phyloP scores from a whole-genome alignment of 306 rosid genomes.

The Hylodesmum podocarpum region DNA sequence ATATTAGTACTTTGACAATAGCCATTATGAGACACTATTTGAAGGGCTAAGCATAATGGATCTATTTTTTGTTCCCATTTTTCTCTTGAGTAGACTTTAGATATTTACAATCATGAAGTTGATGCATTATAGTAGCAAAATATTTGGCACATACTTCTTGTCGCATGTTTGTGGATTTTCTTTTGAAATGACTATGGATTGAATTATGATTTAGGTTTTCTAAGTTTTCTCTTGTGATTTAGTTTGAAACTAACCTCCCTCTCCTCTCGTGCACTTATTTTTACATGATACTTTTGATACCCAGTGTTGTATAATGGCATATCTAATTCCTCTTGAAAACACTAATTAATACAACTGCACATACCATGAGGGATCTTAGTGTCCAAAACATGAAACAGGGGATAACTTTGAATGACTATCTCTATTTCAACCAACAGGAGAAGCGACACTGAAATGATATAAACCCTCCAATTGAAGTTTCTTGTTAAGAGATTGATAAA shows the following conservation, averaged over 20 bases:
- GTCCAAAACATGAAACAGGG: not conserved
- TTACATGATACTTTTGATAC: not conserved
- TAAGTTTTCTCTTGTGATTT: not conserved
- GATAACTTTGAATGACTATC: not conserved
- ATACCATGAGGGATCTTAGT: not conserved
- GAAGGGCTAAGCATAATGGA: constrained; percentile 4
- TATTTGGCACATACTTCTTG: not conserved
- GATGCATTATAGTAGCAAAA: constrained; percentile 17
- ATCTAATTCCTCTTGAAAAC: not conserved
- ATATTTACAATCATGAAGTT: constrained; percentile 8
- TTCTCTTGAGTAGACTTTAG: not conserved
- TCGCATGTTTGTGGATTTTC: constrained; percentile 6
- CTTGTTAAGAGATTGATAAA: not conserved
- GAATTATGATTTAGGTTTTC: not conserved
- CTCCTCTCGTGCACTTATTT: not conserved
- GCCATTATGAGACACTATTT: not conserved
- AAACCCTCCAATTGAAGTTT: not conserved
- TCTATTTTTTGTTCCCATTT: constrained; percentile 6
- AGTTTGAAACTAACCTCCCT: not conserved
- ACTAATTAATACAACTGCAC: not conserved
- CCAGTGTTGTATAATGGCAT: not conserved
- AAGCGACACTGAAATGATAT: not conserved
- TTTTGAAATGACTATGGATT: not conserved
- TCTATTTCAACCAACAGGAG: not conserved
- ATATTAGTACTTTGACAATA: not conserved